A percentile compares a stretch with the other conserved stretches of the same genome.
phyloP scores from a whole-genome alignment of 345 rosid genomes.

The Conringia planisiliqua region DNA sequence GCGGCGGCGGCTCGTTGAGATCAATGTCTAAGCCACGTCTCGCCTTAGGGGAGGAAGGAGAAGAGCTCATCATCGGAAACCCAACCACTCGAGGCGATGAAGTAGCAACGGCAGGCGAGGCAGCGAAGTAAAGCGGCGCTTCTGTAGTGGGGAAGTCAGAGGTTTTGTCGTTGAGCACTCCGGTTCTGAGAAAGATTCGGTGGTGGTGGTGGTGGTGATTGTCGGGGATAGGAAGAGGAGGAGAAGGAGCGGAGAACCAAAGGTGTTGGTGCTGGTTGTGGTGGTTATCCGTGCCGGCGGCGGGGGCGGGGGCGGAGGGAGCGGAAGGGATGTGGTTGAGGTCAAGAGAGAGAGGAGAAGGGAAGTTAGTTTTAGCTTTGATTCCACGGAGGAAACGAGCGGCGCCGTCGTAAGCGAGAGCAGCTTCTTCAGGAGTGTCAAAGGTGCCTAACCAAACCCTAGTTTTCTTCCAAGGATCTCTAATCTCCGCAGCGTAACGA shows the following conservation, averaged over 20 bases:
- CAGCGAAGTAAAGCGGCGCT: constrained; percentile 15
- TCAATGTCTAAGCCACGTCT: constrained; percentile 81
- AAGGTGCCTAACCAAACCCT: constrained; percentile 96
- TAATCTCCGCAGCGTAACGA: constrained; percentile 92
- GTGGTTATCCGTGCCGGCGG: constrained; percentile 23
- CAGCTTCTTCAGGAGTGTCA: constrained; percentile 96
- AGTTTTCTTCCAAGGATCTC: constrained; percentile 96
- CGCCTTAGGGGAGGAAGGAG: constrained; percentile 27
- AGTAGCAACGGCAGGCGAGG: constrained; percentile 1
- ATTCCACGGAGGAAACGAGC: constrained; percentile 88
- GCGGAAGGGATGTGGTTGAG: constrained; percentile 48
- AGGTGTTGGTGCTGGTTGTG: constrained; percentile 26
- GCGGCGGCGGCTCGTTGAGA: constrained; percentile 94
- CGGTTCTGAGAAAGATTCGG: constrained; percentile 59
- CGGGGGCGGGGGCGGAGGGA: constrained; percentile 16
- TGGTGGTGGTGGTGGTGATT: constrained; percentile 34
- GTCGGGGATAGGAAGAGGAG: constrained; percentile 11
- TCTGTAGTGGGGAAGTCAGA: constrained; percentile 16
- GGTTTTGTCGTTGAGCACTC: constrained; percentile 46
- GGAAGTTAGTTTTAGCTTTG: constrained; percentile 92
- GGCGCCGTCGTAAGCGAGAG: constrained; percentile 92
- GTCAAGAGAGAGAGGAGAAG: constrained; percentile 66
- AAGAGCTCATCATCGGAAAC: constrained; percentile 13
- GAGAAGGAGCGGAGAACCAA: constrained; percentile 35
- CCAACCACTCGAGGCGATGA: constrained; percentile 8